These are phyloP conservation scores for Fusarium torreyae DNA, from an alignment of 2,329 filamentous ascomycete species.

Conservation along the genomic window DNA sequence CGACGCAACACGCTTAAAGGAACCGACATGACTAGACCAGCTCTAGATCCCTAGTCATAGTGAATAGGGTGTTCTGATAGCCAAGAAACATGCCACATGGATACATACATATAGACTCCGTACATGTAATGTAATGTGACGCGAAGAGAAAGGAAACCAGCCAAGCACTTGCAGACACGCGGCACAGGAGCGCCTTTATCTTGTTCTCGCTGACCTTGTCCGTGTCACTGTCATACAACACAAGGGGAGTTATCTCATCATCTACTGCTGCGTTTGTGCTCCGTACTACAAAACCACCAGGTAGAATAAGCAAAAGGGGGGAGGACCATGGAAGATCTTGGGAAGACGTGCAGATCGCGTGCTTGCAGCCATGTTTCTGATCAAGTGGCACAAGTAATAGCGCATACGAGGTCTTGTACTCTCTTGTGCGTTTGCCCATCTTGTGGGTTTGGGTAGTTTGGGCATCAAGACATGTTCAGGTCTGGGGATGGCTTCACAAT, in stretches of 20 bases:
- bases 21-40: not conserved
- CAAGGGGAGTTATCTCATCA: conserved; percentile 4
- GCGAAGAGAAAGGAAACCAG: conserved; percentile 13
- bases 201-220: conserved; percentile 17
- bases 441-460: conserved; percentile 35
- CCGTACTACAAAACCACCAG: conserved; percentile 11
- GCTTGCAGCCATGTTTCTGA: conserved; percentile 53
- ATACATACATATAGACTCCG: conserved; percentile 22
- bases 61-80: not conserved
- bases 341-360: conserved; percentile 49
- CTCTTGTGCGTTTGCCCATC: conserved; percentile 7
- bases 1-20: not conserved
- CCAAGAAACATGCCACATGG: conserved; percentile 11
- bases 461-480: conserved; percentile 44
- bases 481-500: conserved; percentile 26
- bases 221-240: conserved; percentile 33
- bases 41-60: conserved; percentile 1
- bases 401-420: conserved; percentile 45
- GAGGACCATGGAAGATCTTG: conserved; percentile 45
- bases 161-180: conserved; percentile 49
- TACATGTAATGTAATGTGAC: conserved; percentile 30
- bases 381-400: conserved; percentile 47
- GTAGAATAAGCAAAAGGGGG: not conserved
- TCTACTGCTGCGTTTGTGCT: conserved; percentile 3
- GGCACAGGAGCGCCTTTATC: conserved; percentile 34